Evolutionary conservation across 192 early-diverging fungal genomes (phyloP).

Genomic region (Backusella macrospora): DNA sequence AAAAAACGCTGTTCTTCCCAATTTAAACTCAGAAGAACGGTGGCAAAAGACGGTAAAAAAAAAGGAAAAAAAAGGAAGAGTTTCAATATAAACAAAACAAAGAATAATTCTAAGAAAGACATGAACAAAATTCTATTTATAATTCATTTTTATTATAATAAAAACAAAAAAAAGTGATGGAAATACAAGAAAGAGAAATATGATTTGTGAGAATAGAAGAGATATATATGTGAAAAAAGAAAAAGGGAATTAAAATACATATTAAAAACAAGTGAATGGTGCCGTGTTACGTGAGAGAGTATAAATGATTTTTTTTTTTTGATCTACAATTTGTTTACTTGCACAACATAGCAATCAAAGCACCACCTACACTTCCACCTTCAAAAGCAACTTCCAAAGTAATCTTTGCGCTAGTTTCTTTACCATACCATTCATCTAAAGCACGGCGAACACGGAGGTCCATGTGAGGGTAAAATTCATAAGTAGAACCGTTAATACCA

Average conservation of each 20-base stretch:
- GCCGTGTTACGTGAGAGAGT: background rate
- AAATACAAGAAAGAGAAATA: background rate
- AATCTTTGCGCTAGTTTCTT: constrained; percentile 69
- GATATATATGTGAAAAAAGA: background rate
- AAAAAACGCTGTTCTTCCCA: no score
- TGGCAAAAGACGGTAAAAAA: background rate
- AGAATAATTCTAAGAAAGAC: background rate
- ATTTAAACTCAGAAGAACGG: constrained; percentile 9
- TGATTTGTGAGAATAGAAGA: background rate
- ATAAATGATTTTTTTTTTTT: background rate
- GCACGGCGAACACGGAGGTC: constrained; percentile 75
- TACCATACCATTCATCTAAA: constrained; percentile 74
- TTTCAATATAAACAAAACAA: background rate
- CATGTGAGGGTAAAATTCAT: constrained; percentile 89
- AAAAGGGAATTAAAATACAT: constrained; percentile 8
- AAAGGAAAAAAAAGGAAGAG: background rate
- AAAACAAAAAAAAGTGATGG: constrained; percentile 2
- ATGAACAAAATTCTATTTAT: background rate
- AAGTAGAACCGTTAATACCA: constrained; percentile 90
- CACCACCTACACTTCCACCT: constrained; percentile 78
- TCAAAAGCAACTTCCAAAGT: constrained; percentile 75
- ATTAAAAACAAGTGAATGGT: background rate
- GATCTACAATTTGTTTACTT: background rate
- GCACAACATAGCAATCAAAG: constrained; percentile 66
- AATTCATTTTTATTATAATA: constrained; percentile 13